Evolutionary conservation across 2,329 filamentous ascomycete species (phyloP), one percentile per base, ranked within the genome.

Genomic region (Xylaria hypoxylon): DNA sequence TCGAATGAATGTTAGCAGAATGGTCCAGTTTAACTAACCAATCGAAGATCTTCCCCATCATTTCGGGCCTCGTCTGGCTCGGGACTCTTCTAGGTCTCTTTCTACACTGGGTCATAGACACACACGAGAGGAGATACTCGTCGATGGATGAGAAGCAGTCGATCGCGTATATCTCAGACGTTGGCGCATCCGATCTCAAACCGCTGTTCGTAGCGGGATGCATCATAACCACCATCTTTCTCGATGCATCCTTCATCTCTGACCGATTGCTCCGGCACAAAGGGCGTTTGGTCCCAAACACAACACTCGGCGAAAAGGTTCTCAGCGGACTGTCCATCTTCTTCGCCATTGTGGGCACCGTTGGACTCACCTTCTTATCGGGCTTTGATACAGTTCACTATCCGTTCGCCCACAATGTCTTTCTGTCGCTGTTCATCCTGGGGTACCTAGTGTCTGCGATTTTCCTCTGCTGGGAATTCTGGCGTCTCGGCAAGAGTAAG

Each of bases 401-500:
- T 77, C 84, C 84, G 1, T 79, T 72, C 1, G 77, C 92, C 64
- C 96, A 99, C 77, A 84, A 93, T 74, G 82, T 88, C 2, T 97
- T 97, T 80, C 81, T 99, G 40, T 80, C 87, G 0, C 79, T 97
- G 58, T 99, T 99, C 79, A 93, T 97, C 77, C 89, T 79, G 15
- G 96, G 93, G 38, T 98, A 97, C 78, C 83, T 97, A 60, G 77
- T 97, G 61, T 93, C 90, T 4, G 94, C 95, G 62, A 86, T 97
- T 72, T 95, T 94, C 79, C 91, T 95, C 71, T 97, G 94, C 82
- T 89, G 88, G 82, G 94, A 97, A 78, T 97, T 97, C 78, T 91
- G 96, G 75, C 89, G 92, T 2, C 85, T 98, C 1, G 93, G 94
- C 28, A 89, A 91, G 59, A 90, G 87, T 87, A 79, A 60, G 85